phyloP scores from a whole-genome alignment of 2,329 filamentous ascomycete genomes.

The Berkeleyomyces basicola region DNA sequence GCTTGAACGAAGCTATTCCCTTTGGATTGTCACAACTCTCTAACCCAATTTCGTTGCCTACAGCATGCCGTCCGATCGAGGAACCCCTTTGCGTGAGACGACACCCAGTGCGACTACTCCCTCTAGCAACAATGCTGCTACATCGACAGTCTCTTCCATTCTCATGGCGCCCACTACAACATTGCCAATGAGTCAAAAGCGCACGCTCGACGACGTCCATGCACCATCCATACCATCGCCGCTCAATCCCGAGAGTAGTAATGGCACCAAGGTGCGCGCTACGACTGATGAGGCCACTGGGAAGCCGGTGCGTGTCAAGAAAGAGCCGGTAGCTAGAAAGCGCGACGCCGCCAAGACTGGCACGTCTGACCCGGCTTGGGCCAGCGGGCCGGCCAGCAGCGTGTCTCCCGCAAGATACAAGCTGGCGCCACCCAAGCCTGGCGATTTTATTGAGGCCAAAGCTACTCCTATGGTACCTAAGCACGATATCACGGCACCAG shows the following conservation, averaged over 20 bases:
- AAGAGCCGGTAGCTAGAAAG: constrained; percentile 48
- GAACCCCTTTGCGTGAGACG: constrained; percentile 8
- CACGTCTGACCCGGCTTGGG: constrained; percentile 33
- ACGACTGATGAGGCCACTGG: constrained; percentile 32
- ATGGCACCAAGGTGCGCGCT: constrained; percentile 21
- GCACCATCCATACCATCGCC: constrained; percentile 56
- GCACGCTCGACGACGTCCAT: constrained; percentile 51
- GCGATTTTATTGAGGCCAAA: constrained; percentile 43
- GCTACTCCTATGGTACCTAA: constrained; percentile 40
- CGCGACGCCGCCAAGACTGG: constrained; percentile 44
- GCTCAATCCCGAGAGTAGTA: constrained; percentile 44
- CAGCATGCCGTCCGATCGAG: constrained; percentile 5
- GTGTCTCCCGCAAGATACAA: constrained; percentile 43
- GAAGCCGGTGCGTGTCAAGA: constrained; percentile 37
- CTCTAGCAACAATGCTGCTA: not conserved
- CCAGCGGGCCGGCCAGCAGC: constrained; percentile 24
- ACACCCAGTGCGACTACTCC: not conserved
- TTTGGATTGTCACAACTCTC: not conserved
- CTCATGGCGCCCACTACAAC: constrained; percentile 21
- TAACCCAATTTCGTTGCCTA: not conserved
- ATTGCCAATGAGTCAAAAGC: constrained; percentile 44
- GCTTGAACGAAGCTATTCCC: not conserved
- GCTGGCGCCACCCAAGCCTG: constrained; percentile 43
- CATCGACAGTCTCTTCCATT: not conserved
- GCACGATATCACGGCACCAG: constrained; percentile 33